Evolutionary conservation across 75 land plant genomes (phyloP).

Genomic region (Selaginella tamariscina): DNA sequence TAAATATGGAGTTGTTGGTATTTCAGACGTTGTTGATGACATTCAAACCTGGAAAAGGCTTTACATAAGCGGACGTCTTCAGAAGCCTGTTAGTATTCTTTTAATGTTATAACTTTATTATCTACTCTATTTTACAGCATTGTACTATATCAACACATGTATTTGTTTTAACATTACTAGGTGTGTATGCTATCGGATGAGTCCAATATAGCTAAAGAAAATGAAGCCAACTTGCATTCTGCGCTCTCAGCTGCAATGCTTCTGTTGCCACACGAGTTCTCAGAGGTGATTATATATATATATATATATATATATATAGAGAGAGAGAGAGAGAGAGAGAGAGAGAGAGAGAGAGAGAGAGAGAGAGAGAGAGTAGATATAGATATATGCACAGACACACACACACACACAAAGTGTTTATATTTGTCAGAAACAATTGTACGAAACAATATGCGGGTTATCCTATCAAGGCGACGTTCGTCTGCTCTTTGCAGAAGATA

Average conservation of each 20-base stretch:
- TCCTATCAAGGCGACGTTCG: constrained; percentile 90
- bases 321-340: too few relatives aligned
- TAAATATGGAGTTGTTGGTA: constrained; percentile 86
- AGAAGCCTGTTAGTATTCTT: constrained; percentile 67
- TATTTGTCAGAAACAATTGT: constrained; percentile 64
- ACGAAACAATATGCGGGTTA: constrained; percentile 68
- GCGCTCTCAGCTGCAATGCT: constrained; percentile 74
- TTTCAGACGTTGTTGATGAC: constrained; percentile 56
- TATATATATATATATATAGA: too few relatives aligned
- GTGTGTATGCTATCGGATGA: constrained; percentile 59
- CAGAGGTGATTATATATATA: constrained; percentile 63
- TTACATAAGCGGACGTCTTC: constrained; percentile 89
- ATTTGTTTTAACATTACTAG: constrained; percentile 23
- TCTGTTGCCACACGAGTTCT: constrained; percentile 62
- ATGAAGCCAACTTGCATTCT: constrained; percentile 50
- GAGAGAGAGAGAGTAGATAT: too few relatives aligned
- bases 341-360: too few relatives aligned
- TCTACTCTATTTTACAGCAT: neutral
- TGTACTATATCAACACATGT: neutral
- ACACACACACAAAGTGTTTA: neutral
- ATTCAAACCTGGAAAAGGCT: constrained; percentile 59
- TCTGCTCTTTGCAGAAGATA: constrained; percentile 95
- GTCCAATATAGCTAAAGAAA: constrained; percentile 39
- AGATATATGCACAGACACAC: too few relatives aligned
- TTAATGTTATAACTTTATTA: neutral